A percentile compares a stretch with the other conserved stretches of the same genome.
phyloP scores from a whole-genome alignment of 768 basidiomycete species.

The Trametes maxima region DNA sequence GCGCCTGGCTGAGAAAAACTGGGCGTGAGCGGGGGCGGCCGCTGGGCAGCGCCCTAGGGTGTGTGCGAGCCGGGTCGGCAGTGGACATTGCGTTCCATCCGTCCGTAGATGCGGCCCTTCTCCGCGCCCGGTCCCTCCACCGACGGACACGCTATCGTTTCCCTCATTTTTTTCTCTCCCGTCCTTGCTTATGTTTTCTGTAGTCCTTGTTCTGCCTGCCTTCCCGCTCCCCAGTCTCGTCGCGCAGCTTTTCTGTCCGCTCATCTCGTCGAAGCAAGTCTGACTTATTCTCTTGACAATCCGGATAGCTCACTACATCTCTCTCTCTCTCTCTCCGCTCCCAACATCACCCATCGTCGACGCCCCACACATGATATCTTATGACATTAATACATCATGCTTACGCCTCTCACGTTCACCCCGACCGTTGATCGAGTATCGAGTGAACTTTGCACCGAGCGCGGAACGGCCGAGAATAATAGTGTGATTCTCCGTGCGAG shows the following conservation, averaged over 20 bases:
- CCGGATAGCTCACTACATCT: constrained; percentile 31
- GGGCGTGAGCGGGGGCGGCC: constrained; percentile 21
- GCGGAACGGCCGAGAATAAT: not conserved
- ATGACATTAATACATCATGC: constrained; percentile 27
- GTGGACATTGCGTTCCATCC: not conserved
- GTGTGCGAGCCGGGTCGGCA: not conserved
- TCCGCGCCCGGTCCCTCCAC: not conserved
- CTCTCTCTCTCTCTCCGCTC: constrained; percentile 24
- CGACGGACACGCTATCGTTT: constrained; percentile 8
- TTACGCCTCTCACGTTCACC: constrained; percentile 14
- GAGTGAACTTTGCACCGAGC: not conserved
- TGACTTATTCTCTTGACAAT: constrained; percentile 41
- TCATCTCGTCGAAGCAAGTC: constrained; percentile 37
- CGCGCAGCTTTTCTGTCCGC: constrained; percentile 29
- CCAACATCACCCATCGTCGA: constrained; percentile 29
- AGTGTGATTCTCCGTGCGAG: not conserved
- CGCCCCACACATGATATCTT: constrained; percentile 27
- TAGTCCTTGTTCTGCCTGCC: constrained; percentile 23
- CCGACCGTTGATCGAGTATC: not conserved
- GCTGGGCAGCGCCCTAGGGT: not conserved
- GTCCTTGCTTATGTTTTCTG: constrained; percentile 16
- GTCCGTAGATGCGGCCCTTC: not conserved
- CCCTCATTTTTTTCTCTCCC: constrained; percentile 6
- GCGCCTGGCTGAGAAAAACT: constrained; percentile 33
- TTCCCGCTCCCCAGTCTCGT: constrained; percentile 20